Evolutionary conservation across 2,329 filamentous ascomycete species (phyloP).

Genomic region (Cytospora chrysosperma): DNA sequence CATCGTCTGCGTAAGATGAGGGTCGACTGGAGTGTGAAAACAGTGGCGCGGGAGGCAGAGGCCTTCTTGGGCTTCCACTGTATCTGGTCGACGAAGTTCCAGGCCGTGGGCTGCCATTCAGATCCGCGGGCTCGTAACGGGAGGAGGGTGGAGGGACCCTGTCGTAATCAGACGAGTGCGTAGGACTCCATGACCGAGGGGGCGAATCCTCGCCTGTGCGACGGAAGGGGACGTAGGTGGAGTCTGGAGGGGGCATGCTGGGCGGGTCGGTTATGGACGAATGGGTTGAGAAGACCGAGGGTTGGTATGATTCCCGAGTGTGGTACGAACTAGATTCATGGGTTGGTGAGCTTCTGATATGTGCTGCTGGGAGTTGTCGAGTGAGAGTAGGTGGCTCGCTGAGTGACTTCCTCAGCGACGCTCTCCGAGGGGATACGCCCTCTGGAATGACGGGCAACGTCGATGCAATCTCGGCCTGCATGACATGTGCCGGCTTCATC

Average conservation of each 20-base stretch:
- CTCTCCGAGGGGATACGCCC: conserved; percentile 46
- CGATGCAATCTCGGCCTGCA: conserved; percentile 36
- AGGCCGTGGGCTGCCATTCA: conserved; percentile 86
- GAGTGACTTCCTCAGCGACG: conserved; percentile 37
- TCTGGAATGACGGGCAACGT: conserved; percentile 52
- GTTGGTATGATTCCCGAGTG: conserved; percentile 50
- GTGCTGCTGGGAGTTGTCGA: conserved; percentile 21
- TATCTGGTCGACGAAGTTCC: conserved; percentile 89
- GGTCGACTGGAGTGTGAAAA: conserved; percentile 59
- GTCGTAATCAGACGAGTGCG: conserved; percentile 39
- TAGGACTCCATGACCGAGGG: conserved; percentile 40
- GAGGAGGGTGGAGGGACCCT: conserved; percentile 69
- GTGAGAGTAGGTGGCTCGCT: conserved; percentile 24
- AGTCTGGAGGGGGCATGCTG: conserved; percentile 61
- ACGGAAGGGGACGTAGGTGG: conserved; percentile 60
- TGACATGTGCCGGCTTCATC: conserved; percentile 32
- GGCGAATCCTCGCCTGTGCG: conserved; percentile 50
- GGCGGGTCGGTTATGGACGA: conserved; percentile 58
- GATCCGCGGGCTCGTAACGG: conserved; percentile 80
- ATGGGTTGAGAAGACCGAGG: conserved; percentile 49
- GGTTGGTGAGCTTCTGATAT: conserved; percentile 42
- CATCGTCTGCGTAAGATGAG: conserved; percentile 62
- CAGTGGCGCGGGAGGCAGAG: conserved; percentile 83
- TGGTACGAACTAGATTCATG: conserved; percentile 44
- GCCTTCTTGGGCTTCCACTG: conserved; percentile 81